These are phyloP conservation scores for Lactarius indigo DNA, from an alignment of 768 basidiomycete genomes.

Conservation along the genomic window DNA sequence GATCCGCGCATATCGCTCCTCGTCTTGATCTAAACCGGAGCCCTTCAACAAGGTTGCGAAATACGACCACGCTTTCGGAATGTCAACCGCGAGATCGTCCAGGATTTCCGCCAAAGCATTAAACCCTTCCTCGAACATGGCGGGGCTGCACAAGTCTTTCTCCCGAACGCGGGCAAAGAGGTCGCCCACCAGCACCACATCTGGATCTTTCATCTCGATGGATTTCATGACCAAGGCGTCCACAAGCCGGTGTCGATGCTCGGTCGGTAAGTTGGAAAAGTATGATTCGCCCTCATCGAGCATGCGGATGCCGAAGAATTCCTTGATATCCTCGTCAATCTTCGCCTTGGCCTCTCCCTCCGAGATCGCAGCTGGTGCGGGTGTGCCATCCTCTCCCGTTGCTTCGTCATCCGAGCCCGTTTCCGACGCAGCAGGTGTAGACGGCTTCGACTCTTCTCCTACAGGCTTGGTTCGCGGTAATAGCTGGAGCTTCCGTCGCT, in stretches of 20 bases:
- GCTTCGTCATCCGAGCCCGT: slow-evolving; percentile 50
- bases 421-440: slow-evolving; percentile 46
- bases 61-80: slow-evolving; percentile 77
- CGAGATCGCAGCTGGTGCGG: slow-evolving; percentile 45
- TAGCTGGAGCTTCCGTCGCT: slow-evolving; percentile 71
- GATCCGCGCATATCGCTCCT: slow-evolving; percentile 52
- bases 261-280: slow-evolving; percentile 68
- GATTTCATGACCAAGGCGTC: slow-evolving; percentile 71
- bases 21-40: slow-evolving; percentile 54
- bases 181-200: slow-evolving; percentile 72
- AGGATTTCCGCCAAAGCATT: slow-evolving; percentile 64
- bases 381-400: slow-evolving; percentile 30
- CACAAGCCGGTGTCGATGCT: slow-evolving; percentile 62
- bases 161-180: slow-evolving; percentile 63
- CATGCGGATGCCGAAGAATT: slow-evolving; percentile 82
- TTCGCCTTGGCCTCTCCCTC: slow-evolving; percentile 68
- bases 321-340: slow-evolving; percentile 78
- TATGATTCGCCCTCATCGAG: slow-evolving; percentile 86
- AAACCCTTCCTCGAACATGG: slow-evolving; percentile 75
- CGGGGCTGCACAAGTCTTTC: slow-evolving; percentile 56
- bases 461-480: slow-evolving; percentile 74
- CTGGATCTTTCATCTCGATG: slow-evolving; percentile 77
- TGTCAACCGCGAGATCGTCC: slow-evolving; percentile 88
- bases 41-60: slow-evolving; percentile 75
- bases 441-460: slow-evolving; percentile 38